phyloP scores from a whole-genome alignment of 1,284 basidiomycete genomes.

The Trichosporon asahii region DNA sequence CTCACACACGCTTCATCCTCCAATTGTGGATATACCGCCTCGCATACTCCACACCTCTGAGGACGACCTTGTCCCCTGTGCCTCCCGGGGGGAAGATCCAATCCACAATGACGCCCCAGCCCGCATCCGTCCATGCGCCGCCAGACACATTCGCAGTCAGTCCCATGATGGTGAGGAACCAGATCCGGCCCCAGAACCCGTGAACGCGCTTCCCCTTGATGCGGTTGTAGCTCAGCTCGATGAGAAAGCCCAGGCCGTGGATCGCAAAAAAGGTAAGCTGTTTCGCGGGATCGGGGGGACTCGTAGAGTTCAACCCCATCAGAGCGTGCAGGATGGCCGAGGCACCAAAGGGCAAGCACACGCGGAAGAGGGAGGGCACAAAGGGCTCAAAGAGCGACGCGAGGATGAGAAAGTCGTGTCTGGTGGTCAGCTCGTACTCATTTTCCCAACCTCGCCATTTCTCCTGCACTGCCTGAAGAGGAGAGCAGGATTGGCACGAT shows the following conservation, averaged over 20 bases:
- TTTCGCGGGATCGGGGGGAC: neutral
- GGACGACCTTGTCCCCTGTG: neutral
- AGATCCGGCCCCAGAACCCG: neutral
- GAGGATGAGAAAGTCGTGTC: neutral
- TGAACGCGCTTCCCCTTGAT: neutral
- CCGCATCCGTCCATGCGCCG: neutral
- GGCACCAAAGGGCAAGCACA: neutral
- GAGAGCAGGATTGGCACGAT: too few relatives aligned
- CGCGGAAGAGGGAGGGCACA: neutral
- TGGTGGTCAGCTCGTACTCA: neutral
- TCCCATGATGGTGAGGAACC: neutral
- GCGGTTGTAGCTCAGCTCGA: neutral
- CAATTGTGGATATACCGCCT: neutral
- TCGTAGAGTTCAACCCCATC: neutral
- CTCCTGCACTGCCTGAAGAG: too few relatives aligned
- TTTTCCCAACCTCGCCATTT: too few relatives aligned
- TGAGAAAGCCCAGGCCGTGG: neutral
- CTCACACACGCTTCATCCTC: neutral
- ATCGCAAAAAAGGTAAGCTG: constrained; percentile 4
- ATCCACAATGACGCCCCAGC: neutral
- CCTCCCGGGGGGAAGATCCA: constrained; percentile 4
- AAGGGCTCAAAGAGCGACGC: neutral
- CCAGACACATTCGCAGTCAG: neutral
- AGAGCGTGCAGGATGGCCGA: neutral
- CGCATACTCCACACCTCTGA: neutral